Percentiles rank a stretch among this genome's conserved stretches.
Conservation (phyloP, 2,329 filamentous ascomycete species). For the Hypoxylon sp. region DNA sequence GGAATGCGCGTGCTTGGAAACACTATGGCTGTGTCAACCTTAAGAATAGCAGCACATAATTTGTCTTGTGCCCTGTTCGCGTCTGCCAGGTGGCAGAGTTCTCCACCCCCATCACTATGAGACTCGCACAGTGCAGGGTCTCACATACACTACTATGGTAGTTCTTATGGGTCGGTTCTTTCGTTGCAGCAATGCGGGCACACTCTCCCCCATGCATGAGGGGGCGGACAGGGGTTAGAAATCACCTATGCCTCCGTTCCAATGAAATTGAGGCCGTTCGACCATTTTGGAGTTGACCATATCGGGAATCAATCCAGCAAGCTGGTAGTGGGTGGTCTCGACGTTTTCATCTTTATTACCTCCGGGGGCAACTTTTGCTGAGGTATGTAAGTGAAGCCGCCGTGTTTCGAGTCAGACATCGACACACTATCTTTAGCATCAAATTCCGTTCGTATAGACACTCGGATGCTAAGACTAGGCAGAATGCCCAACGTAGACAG, state of each 20-base stretch:
- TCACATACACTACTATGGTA: constrained; percentile 15
- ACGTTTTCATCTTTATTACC: constrained; percentile 42
- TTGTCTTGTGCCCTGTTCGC: constrained; percentile 18
- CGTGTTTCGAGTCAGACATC: constrained; percentile 28
- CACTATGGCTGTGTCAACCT: constrained; percentile 25
- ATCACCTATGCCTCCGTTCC: constrained; percentile 47
- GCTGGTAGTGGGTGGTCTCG: constrained; percentile 41
- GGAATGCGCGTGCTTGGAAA: constrained; percentile 30
- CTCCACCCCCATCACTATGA: constrained; percentile 27
- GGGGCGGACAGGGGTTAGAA: constrained; percentile 47
- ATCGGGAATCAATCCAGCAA: constrained; percentile 50
- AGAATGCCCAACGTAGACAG: constrained; percentile 15
- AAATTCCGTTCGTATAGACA: constrained; percentile 21
- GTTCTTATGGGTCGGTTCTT: constrained; percentile 38
- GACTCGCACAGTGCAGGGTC: constrained; percentile 36
- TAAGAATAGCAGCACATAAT: constrained; percentile 24
- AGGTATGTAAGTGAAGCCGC: constrained; percentile 19
- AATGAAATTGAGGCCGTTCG: constrained; percentile 49
- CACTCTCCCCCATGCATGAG: constrained; percentile 38
- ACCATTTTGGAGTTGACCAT: constrained; percentile 54
- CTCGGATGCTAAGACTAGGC: constrained; percentile 21
- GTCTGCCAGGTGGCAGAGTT: constrained; percentile 40
- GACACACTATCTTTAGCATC: constrained; percentile 40
- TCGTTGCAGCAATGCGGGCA: constrained; percentile 45
- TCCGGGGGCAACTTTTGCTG: constrained; percentile 10